Conservation (phyloP, 805 yeast species). For the Yamadazyma kitorensis region DNA sequence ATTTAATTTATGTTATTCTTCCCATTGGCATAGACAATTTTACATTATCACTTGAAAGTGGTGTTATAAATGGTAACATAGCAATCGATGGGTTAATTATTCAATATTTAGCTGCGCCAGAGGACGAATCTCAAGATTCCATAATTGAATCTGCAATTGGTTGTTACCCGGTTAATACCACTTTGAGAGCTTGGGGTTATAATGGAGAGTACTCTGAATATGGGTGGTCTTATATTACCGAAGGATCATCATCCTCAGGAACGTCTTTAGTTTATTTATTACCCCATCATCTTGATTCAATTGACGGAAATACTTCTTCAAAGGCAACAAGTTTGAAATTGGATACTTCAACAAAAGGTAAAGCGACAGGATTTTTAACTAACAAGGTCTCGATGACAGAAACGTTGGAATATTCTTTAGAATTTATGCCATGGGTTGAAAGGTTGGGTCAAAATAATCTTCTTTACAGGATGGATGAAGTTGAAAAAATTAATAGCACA, state of each 20-base stretch:
- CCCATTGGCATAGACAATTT: slow-evolving; percentile 30
- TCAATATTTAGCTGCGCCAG: slow-evolving; percentile 32
- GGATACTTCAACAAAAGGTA: slow-evolving; percentile 49
- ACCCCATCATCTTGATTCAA: slow-evolving; percentile 47
- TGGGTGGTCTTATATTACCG: slow-evolving; percentile 42
- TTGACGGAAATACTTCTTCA: slow-evolving; percentile 22
- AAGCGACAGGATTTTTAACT: slow-evolving; percentile 44
- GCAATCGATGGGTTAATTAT: slow-evolving; percentile 43
- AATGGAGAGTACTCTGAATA: slow-evolving; percentile 50
- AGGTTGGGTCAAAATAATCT: too few species aligned
- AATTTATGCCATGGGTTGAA: slow-evolving; percentile 35
- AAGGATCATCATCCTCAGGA: slow-evolving; percentile 46
- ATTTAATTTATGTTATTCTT: slow-evolving; percentile 61
- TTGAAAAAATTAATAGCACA: slow-evolving; percentile 41
- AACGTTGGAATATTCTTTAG: slow-evolving; percentile 33
- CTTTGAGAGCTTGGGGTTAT: slow-evolving; percentile 42
- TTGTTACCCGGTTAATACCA: slow-evolving; percentile 50
- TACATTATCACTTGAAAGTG: slow-evolving; percentile 16
- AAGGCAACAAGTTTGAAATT: slow-evolving; percentile 39
- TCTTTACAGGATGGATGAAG: slow-evolving; percentile 41
- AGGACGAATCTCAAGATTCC: slow-evolving; percentile 24
- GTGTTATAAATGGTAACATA: slow-evolving; percentile 31
- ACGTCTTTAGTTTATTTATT: slow-evolving; percentile 44
- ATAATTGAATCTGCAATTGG: slow-evolving; percentile 67
- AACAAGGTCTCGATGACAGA: slow-evolving; percentile 33